Evolutionary conservation across 73 alveolate species (phyloP).

Genomic region (Paramecium caudatum): DNA sequence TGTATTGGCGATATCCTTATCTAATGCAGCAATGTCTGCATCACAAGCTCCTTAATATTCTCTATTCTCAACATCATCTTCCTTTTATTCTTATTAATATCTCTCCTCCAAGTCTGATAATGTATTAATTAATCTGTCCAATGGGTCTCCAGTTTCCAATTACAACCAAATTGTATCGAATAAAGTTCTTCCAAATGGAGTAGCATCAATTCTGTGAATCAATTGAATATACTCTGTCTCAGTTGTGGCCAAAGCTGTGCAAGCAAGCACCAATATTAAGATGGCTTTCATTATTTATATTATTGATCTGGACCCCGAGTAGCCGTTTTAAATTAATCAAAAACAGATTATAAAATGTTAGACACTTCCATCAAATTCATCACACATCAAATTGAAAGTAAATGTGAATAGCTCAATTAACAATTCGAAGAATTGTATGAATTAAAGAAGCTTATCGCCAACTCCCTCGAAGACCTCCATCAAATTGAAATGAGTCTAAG

Average conservation of each 20-base stretch:
- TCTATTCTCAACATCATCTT: slow-evolving; percentile 51
- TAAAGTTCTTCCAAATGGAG: slow-evolving; percentile 43
- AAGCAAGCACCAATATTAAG: neutral
- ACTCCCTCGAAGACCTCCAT: neutral
- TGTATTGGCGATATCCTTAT: slow-evolving; percentile 41
- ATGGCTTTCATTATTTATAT: slow-evolving; percentile 26
- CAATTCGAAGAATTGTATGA: neutral
- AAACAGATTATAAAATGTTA: too few relatives aligned
- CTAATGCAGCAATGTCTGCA: slow-evolving; percentile 30
- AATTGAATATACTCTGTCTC: slow-evolving; percentile 44
- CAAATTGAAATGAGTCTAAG: slow-evolving; percentile 6
- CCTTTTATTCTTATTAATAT: slow-evolving; percentile 32
- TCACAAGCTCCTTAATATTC: slow-evolving; percentile 44
- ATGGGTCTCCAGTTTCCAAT: slow-evolving; percentile 48
- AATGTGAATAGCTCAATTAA: neutral
- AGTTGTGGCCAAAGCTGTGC: slow-evolving; percentile 7
- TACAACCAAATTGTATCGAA: slow-evolving; percentile 26
- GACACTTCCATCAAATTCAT: neutral
- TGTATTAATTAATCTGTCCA: slow-evolving; percentile 42
- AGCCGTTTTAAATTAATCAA: neutral
- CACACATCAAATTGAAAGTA: neutral
- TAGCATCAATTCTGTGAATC: slow-evolving; percentile 36
- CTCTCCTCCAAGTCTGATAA: slow-evolving; percentile 55
- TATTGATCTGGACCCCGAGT: neutral
- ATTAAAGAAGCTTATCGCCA: neutral